Percentiles rank a stretch among this genome's conserved stretches.
phyloP scores from a whole-genome alignment of 495 filamentous ascomycete genomes.

The Penicillium daleae region DNA sequence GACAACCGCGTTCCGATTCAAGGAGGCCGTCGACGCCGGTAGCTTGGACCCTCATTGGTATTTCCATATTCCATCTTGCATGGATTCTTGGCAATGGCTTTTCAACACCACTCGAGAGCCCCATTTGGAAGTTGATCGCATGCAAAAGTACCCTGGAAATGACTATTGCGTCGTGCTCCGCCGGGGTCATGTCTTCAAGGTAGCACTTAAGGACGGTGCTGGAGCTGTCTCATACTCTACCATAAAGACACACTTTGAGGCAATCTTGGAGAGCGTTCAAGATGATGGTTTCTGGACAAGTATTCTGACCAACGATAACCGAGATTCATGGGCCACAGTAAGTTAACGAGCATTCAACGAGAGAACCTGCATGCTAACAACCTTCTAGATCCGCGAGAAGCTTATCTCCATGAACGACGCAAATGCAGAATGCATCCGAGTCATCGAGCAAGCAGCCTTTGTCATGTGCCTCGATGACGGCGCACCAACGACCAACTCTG shows the following conservation, averaged over 20 bases:
- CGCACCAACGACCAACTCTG: conserved; percentile 1
- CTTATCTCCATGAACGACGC: background rate
- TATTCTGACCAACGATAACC: conserved; percentile 3
- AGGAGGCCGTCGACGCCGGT: conserved; percentile 1
- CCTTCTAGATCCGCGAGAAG: background rate
- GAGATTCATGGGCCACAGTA: background rate
- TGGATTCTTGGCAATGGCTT: conserved; percentile 7
- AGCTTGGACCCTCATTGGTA: conserved; percentile 1
- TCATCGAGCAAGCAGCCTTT: conserved; percentile 1
- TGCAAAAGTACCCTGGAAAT: conserved; percentile 4
- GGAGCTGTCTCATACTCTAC: background rate
- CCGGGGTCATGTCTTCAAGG: conserved; percentile 5
- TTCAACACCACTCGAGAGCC: conserved; percentile 9
- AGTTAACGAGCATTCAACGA: background rate
- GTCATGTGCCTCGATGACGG: conserved; percentile 7
- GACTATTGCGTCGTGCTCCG: conserved; percentile 3
- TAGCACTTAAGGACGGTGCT: background rate
- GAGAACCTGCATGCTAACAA: background rate
- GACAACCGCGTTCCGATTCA: conserved; percentile 3
- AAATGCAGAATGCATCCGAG: conserved; percentile 3
- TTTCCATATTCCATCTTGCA: conserved; percentile 6
- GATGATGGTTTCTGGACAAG: conserved; percentile 5
- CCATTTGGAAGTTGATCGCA: background rate
- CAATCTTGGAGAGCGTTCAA: background rate
- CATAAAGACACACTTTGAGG: background rate